Percentiles rank a stretch among this genome's conserved stretches.
Conservation (phyloP, 2,329 filamentous ascomycete genomes). For the Claviceps humidiphila region DNA sequence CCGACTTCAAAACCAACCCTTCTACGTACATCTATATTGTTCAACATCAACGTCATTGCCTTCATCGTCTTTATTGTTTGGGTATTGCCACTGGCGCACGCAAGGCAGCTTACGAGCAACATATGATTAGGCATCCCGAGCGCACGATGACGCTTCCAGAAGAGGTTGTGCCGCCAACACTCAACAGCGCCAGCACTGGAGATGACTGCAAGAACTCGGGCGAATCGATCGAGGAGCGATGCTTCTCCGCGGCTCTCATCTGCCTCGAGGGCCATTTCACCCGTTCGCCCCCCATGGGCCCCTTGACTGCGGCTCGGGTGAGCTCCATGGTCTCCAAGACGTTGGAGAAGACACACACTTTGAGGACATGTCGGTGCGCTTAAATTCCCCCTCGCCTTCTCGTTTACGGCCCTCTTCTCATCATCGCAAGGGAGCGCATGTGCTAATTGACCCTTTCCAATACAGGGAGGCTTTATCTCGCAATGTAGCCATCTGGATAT, state of each 20-base stretch:
- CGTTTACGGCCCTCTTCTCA: not conserved
- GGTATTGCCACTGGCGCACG: not conserved
- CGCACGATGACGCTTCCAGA: slow-evolving; percentile 14
- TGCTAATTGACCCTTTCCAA: slow-evolving; percentile 7
- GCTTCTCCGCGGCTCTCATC: slow-evolving; percentile 46
- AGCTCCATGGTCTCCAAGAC: slow-evolving; percentile 46
- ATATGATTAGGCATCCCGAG: too few relatives aligned
- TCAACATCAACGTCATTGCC: not conserved
- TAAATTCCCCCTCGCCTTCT: not conserved
- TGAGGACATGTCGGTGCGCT: slow-evolving; percentile 44
- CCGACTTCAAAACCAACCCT: not conserved
- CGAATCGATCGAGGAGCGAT: slow-evolving; percentile 49
- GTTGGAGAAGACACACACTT: slow-evolving; percentile 49
- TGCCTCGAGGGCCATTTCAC: slow-evolving; percentile 50
- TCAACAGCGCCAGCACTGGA: slow-evolving; percentile 8
- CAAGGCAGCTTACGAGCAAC: not conserved
- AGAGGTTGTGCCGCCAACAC: slow-evolving; percentile 11
- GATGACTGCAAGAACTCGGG: slow-evolving; percentile 7
- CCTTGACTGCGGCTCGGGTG: slow-evolving; percentile 39
- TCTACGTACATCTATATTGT: too few relatives aligned
- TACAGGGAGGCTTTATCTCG: slow-evolving; percentile 43
- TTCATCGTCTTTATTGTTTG: not conserved
- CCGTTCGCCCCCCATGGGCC: slow-evolving; percentile 42
- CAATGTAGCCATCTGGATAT: slow-evolving; percentile 54
- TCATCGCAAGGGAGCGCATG: not conserved